Evolutionary conservation across 345 rosid genomes (phyloP), one percentile per base, ranked within the genome.

Genomic region (Passiflora organensis): DNA sequence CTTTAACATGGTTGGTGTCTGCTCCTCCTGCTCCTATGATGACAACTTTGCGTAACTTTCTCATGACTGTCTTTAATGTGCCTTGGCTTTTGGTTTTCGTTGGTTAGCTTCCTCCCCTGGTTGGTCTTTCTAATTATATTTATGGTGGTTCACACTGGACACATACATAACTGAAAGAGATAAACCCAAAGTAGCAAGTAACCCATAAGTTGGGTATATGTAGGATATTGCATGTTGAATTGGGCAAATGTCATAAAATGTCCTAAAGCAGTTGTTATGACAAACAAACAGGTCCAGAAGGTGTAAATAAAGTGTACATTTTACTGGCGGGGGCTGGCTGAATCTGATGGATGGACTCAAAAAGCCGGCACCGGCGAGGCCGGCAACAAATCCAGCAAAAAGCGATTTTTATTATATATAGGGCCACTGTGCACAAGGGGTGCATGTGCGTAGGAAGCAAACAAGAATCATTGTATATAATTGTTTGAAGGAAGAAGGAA

Each of bases 41-140:
- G 54, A 28, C 24, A 16, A 15, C 53, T 48, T n/a, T 28, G 48
- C 51, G 19, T 64, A 63, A 25, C 25, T 37, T 59, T 59, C 63
- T 43, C 62, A 32, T 62, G 73, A 2, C 8, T 38, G 57, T 57
- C 59, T 59, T 75, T 28, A 67, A 67, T 63, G 70, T 47, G 51
- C 25, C 51, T 20, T n/a, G 25, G 21, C 4, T 45, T 45, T 19
- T 10, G 4, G 6, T 46, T 1, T 22, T 10, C 8, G 45, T 1
- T 42, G 16, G 45, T 14, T 4, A n/a, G n/a, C 8, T 15, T 6
- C 19, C 34, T 28, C 2, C 14, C 14, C 14, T 42, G 16, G 19
- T n/a, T 42, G 19, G 24, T 23, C 2, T 6, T 9, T 46, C 21
- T 6, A 12, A 46, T 46, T 8, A 8, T 43, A 6, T 4, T 42